phyloP scores from a whole-genome alignment of 2,329 filamentous ascomycete genomes.

The Scedosporium apiospermum region DNA sequence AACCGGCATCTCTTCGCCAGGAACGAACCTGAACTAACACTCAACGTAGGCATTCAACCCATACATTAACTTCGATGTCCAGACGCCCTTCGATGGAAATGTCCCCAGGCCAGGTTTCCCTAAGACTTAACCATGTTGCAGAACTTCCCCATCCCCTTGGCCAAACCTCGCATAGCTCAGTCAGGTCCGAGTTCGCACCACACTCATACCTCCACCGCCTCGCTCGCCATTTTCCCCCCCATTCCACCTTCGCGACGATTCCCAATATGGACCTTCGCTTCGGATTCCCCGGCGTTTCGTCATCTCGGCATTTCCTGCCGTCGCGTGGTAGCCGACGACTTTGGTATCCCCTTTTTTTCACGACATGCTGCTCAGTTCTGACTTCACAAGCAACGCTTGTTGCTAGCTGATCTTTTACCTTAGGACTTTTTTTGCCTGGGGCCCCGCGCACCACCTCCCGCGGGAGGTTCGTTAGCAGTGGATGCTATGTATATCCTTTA shows the following conservation, averaged over 20 bases:
- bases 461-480: too few relatives aligned
- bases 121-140: too few relatives aligned
- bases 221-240: too few relatives aligned
- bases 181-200: too few relatives aligned
- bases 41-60: neutral
- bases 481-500: conserved; percentile 1
- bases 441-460: neutral
- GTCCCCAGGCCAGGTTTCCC: too few relatives aligned
- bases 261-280: neutral
- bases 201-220: too few relatives aligned
- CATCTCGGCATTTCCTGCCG: neutral
- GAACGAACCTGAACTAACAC: neutral
- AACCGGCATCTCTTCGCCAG: neutral
- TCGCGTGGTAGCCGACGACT: neutral
- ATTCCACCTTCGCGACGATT: too few relatives aligned
- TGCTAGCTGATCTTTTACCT: conserved; percentile 13
- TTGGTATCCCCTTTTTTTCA: conserved; percentile 8
- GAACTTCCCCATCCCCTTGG: too few relatives aligned
- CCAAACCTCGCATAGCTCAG: too few relatives aligned
- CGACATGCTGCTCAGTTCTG: conserved; percentile 6
- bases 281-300: neutral
- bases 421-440: conserved; percentile 9
- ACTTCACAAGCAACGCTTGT: conserved; percentile 7
- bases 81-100: too few relatives aligned
- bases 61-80: too few relatives aligned